These are phyloP conservation scores for Cladosporium austrohemisphaericum DNA, from an alignment of 2,329 filamentous ascomycete species.

Conservation along the genomic window DNA sequence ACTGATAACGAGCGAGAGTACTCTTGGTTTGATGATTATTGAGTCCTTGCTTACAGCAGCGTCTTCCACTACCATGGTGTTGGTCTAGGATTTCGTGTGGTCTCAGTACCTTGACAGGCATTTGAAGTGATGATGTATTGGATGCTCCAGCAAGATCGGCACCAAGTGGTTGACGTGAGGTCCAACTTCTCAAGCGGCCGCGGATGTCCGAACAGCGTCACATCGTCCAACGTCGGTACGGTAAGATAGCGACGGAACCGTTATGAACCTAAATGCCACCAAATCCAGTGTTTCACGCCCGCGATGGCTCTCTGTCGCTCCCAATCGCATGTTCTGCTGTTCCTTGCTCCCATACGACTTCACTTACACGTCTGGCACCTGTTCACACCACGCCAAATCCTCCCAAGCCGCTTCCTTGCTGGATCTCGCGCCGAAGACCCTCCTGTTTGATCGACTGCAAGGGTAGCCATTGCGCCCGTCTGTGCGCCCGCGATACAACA, in stretches of 20 bases:
- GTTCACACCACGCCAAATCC: not conserved
- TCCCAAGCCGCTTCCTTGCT: not conserved
- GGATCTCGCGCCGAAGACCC: not conserved
- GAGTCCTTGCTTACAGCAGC: too few relatives aligned
- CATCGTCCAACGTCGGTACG: not conserved
- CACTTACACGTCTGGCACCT: not conserved
- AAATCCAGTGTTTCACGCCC: not conserved
- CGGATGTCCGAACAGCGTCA: slow-evolving; percentile 1
- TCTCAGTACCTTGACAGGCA: too few relatives aligned
- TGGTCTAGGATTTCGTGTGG: too few relatives aligned
- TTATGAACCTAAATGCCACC: slow-evolving; percentile 12
- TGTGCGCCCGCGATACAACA: slow-evolving; percentile 2
- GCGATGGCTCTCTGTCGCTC: not conserved
- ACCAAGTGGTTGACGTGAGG: too few relatives aligned
- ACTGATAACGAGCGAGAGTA: too few relatives aligned
- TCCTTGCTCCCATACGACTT: not conserved
- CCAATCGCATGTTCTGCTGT: not conserved
- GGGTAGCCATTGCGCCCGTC: slow-evolving; percentile 6
- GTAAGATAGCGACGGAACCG: not conserved
- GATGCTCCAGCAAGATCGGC: too few relatives aligned
- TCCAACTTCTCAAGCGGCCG: not conserved
- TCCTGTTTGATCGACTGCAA: slow-evolving; percentile 12
- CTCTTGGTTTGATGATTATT: too few relatives aligned
- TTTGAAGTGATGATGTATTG: too few relatives aligned
- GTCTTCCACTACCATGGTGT: too few relatives aligned